Base-by-base conservation (phyloP, 371 early-diverging fungal species). In the Mortierella sp. region DNA sequence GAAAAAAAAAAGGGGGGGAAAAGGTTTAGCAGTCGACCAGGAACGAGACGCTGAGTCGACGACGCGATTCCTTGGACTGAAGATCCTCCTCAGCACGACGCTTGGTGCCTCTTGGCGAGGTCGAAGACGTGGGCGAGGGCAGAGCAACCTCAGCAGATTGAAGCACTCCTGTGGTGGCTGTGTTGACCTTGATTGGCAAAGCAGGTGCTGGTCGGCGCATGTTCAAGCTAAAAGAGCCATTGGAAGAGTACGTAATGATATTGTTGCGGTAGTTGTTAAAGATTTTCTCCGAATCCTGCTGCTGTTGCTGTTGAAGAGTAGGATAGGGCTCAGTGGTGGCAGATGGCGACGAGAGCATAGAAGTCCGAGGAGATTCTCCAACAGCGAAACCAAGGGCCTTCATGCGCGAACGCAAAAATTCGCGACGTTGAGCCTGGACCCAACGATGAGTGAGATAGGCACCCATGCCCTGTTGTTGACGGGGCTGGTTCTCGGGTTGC, bases 381-480 rank as follows among this genome's bases (percentile, higher is more conserved):
- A 23, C 15, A 4, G 62, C 67, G 44, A 61, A 68, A 18, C 72
- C 72, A 72, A 76, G 68, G 1, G 72, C 53, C 48, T 57, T 62
- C 62, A 72, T 72, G 30, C 77, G 75, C 19, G 70, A 70, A 28
- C 65, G 66, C 43, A 76, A 47, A 30, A 67, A 67, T 58, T 76
- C 76, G 9, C 77, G 77, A 23, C 72, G 61, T 51, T 77, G 77
- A 16, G 77, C 68, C 56, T 72, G 69, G 11, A 77, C 77, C 77
- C 77, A 77, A 7, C 77, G 69, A 18, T 68, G 72, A n/a, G 77
- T 77, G 45, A 77, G 46, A 29, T 72, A 77, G 2, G 69, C 46
- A 3, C 77, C 77, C 77, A 77, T 77, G n/a, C 77, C 77, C 46
- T 77, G 77, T 55, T 77, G 77, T 55, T 72, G 72, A 47, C 77